Evolutionary conservation across 768 basidiomycete species (phyloP).

Genomic region (Pisolithus marmoratus): DNA sequence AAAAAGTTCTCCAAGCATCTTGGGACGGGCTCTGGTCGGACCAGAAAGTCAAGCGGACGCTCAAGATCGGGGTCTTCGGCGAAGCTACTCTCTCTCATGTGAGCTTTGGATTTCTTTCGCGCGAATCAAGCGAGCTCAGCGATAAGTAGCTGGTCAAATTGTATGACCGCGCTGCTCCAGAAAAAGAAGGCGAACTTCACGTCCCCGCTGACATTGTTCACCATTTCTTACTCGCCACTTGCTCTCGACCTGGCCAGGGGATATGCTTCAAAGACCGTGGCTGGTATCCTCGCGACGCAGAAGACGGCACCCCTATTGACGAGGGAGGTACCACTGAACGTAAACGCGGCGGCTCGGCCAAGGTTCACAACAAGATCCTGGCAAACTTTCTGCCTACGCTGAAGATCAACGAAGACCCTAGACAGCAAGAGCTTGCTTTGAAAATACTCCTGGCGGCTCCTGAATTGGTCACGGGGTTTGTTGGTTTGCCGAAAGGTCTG

Average conservation of each 20-base stretch:
- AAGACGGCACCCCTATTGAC: slow-evolving; percentile 32
- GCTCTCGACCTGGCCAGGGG: slow-evolving; percentile 74
- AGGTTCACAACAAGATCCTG: slow-evolving; percentile 79
- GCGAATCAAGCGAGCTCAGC: background rate
- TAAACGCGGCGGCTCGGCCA: slow-evolving; percentile 32
- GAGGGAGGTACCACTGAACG: slow-evolving; percentile 34
- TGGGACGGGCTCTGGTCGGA: slow-evolving; percentile 80
- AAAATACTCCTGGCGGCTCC: slow-evolving; percentile 81
- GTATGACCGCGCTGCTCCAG: slow-evolving; percentile 55
- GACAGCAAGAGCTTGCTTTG: slow-evolving; percentile 79
- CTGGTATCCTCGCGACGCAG: slow-evolving; percentile 78
- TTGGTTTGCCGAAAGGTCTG: slow-evolving; percentile 3
- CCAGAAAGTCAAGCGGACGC: slow-evolving; percentile 59
- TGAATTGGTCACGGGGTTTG: slow-evolving; percentile 76
- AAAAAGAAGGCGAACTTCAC: slow-evolving; percentile 44
- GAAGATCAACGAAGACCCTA: slow-evolving; percentile 83
- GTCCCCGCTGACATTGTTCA: slow-evolving; percentile 75
- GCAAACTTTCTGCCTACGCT: slow-evolving; percentile 65
- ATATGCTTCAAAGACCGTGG: slow-evolving; percentile 86
- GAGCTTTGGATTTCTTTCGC: slow-evolving; percentile 12
- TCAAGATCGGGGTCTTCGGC: slow-evolving; percentile 68
- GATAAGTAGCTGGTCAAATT: slow-evolving; percentile 58
- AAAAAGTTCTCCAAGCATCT: slow-evolving; percentile 62
- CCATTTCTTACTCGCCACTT: slow-evolving; percentile 82
- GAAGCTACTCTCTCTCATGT: slow-evolving; percentile 64